Evolutionary conservation across 768 basidiomycete species (phyloP), one percentile per base, ranked within the genome.

Genomic region (Suillus subalutaceus): DNA sequence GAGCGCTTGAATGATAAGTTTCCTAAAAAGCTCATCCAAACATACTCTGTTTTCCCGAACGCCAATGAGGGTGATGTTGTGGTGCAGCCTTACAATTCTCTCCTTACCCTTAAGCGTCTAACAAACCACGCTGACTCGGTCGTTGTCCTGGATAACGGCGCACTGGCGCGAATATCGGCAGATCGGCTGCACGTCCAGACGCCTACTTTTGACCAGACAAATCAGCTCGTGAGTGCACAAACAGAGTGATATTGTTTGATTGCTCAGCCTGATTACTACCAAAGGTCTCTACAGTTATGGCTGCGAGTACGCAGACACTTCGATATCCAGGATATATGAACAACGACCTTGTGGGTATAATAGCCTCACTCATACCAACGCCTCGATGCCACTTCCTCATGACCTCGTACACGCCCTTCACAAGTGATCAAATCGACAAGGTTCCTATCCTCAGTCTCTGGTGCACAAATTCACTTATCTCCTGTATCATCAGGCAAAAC

Each of bases 281-380:
- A 38, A 63, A 98, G 96, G 93, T 95, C 1, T 91, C 97, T 4
- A 99, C 97, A 0, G 97, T 99, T 50, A 98, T 99, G 88, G 92
- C 97, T 12, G 97, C 96, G 13, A 96, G 94, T 68, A 99, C 97
- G 0, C 94, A 96, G 73, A 99, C 97, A 16, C 86, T 99, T 32
- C 88, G 97, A 72, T 99, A 97, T 79, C 97, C 97, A 0, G 94
- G 95, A 60, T 98, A 98, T 79, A 99, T 98, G 96, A 98, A 99
- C 83, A 99, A 98, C 72, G 97, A 99, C 74, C 87, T 99, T 44
- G 96, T 98, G 69, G 94, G 96, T 35, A 96, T 99, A 68, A 91
- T 99, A 64, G 96, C 97, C 7, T 95, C 94, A 18, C 86, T 99
- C 62, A 98, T 99, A 69, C 97, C 97, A 2, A 98, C 97, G 4